A percentile compares a stretch with the other conserved stretches of the same genome.
Evolutionary conservation across 495 filamentous ascomycete species (phyloP).

Genomic region (Podospora comata): DNA sequence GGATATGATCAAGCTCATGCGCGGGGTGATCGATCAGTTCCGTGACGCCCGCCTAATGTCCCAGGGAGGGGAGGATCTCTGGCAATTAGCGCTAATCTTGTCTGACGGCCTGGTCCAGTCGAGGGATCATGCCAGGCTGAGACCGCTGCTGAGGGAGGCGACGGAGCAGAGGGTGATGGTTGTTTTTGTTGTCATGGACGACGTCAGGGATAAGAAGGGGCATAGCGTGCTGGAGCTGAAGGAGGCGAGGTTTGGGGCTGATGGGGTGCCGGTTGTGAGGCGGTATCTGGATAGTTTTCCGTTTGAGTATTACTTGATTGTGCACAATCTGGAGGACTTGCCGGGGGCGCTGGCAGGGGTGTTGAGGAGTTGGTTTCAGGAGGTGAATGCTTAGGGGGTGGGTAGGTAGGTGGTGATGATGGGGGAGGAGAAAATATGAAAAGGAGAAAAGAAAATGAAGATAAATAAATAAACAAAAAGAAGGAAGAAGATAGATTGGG

Average conservation of each 20-base stretch:
- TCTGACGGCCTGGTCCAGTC: constrained; percentile 87
- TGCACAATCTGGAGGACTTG: constrained; percentile 84
- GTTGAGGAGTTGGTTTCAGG: constrained; percentile 93
- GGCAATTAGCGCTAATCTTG: constrained; percentile 91
- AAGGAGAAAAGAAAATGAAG: constrained; percentile 7
- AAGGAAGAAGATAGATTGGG: constrained; percentile 1
- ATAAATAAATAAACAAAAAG: neutral
- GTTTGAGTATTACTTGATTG: constrained; percentile 92
- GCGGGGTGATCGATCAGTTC: constrained; percentile 75
- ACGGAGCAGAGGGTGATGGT: constrained; percentile 95
- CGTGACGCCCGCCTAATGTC: constrained; percentile 61
- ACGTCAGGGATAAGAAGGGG: constrained; percentile 49
- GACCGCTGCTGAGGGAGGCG: constrained; percentile 76
- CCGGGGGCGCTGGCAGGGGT: constrained; percentile 83
- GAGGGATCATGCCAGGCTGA: constrained; percentile 72
- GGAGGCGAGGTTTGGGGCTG: constrained; percentile 70
- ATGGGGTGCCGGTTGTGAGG: constrained; percentile 65
- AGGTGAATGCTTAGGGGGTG: constrained; percentile 56
- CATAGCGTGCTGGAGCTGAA: constrained; percentile 73
- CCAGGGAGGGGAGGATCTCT: constrained; percentile 72
- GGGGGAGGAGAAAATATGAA: neutral
- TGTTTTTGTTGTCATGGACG: constrained; percentile 94
- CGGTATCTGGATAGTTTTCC: constrained; percentile 93
- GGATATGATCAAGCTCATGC: constrained; percentile 74
- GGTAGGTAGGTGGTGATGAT: no score